A percentile compares a stretch with the other conserved stretches of the same genome.
phyloP scores from a whole-genome alignment of 2,329 filamentous ascomycete species.

The Rutstroemia sp. region DNA sequence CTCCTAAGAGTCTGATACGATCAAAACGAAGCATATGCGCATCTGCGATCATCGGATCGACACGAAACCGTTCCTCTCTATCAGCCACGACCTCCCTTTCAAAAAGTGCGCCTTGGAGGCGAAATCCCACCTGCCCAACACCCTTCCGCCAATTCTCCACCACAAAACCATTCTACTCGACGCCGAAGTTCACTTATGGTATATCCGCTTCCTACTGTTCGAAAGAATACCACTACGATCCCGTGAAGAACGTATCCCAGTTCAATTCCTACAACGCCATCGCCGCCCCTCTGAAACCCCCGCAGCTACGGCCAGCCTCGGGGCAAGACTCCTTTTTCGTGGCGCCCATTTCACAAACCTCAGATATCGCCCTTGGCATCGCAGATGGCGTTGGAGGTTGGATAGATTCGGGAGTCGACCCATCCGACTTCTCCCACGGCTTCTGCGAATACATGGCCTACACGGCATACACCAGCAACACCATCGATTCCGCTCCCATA shows the following conservation, averaged over 20 bases:
- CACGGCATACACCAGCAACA: slow-evolving; percentile 43
- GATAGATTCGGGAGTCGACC: slow-evolving; percentile 86
- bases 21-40: neutral
- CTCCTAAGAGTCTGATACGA: slow-evolving; percentile 3
- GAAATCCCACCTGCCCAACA: neutral
- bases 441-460: slow-evolving; percentile 90
- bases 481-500: slow-evolving; percentile 32
- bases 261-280: slow-evolving; percentile 59
- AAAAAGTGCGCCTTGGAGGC: neutral
- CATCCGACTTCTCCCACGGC: slow-evolving; percentile 89
- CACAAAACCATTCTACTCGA: slow-evolving; percentile 14
- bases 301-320: slow-evolving; percentile 61
- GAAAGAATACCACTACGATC: slow-evolving; percentile 62
- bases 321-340: slow-evolving; percentile 98
- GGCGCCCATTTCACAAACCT: slow-evolving; percentile 57
- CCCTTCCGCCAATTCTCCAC: slow-evolving; percentile 16
- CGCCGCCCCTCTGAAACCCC: slow-evolving; percentile 43
- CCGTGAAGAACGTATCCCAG: slow-evolving; percentile 61
- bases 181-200: slow-evolving; percentile 50
- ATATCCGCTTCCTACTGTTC: slow-evolving; percentile 69
- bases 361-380: slow-evolving; percentile 74
- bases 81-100: neutral
- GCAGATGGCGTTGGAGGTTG: slow-evolving; percentile 95
- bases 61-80: slow-evolving; percentile 2
- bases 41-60: neutral